Conservation (phyloP, 2,329 filamentous ascomycete species). For the Talaromyces sp. region DNA sequence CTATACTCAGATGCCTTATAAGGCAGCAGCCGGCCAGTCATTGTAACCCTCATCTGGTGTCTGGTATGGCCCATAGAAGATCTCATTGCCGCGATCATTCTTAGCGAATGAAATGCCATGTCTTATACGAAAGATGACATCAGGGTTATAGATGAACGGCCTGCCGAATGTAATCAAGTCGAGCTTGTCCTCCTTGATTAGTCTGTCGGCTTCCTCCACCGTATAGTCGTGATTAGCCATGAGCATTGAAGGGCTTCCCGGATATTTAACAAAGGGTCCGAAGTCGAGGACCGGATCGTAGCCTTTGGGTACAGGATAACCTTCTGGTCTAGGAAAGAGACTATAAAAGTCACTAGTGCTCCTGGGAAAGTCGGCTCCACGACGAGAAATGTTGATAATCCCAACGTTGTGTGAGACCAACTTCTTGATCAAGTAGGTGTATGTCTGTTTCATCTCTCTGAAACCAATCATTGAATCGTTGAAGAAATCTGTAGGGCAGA, state of each 20-base stretch:
- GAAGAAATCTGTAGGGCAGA: slow-evolving; percentile 23
- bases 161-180: not conserved
- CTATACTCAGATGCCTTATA: not conserved
- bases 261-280: slow-evolving; percentile 26
- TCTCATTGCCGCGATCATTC: slow-evolving; percentile 24
- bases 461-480: slow-evolving; percentile 22
- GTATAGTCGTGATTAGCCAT: slow-evolving; percentile 28
- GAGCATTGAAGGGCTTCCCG: slow-evolving; percentile 24
- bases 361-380: not conserved
- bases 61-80: slow-evolving; percentile 27
- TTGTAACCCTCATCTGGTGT: slow-evolving; percentile 25
- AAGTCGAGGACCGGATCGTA: slow-evolving; percentile 21
- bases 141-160: not conserved
- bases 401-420: slow-evolving; percentile 10
- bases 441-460: slow-evolving; percentile 21
- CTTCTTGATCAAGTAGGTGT: slow-evolving; percentile 19
- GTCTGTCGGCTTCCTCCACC: slow-evolving; percentile 23
- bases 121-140: not conserved
- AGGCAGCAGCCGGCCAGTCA: slow-evolving; percentile 16
- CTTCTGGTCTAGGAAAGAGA: not conserved
- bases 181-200: slow-evolving; percentile 13
- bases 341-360: not conserved
- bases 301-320: not conserved
- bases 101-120: not conserved
- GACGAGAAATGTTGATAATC: not conserved